These are phyloP conservation scores for Leucocoprinus birnbaumii DNA, from an alignment of 768 basidiomycete genomes.

Conservation along the genomic window DNA sequence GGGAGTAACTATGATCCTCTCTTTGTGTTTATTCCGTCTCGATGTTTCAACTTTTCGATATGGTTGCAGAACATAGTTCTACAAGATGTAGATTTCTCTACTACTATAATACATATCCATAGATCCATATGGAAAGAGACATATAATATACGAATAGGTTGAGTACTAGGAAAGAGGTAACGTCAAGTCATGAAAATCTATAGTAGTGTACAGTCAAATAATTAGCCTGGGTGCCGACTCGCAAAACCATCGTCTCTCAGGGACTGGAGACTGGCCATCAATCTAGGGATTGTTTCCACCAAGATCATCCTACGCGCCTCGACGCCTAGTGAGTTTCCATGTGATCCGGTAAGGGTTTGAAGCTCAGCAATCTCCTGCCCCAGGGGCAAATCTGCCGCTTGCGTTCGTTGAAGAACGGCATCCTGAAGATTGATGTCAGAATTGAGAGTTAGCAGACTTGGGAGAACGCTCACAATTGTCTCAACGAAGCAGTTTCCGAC, in stretches of 20 bases:
- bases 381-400: slow-evolving; percentile 4
- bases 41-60: too few relatives aligned
- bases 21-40: too few relatives aligned
- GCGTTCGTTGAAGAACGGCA: slow-evolving; percentile 10
- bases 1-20: too few relatives aligned
- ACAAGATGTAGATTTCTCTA: background rate
- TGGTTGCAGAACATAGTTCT: too few relatives aligned
- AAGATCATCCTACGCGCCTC: slow-evolving; percentile 12
- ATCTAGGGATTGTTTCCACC: slow-evolving; percentile 8
- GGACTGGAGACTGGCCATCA: slow-evolving; percentile 11
- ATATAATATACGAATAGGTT: slow-evolving; percentile 4
- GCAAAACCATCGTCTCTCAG: slow-evolving; percentile 1
- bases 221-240: background rate
- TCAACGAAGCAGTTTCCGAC: slow-evolving; percentile 26
- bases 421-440: background rate
- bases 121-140: slow-evolving; percentile 3
- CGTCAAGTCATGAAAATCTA: slow-evolving; percentile 2
- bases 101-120: slow-evolving; percentile 8
- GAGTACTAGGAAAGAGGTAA: background rate
- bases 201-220: background rate
- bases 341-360: slow-evolving; percentile 9
- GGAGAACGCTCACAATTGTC: slow-evolving; percentile 22
- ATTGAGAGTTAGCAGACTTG: too few relatives aligned
- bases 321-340: background rate
- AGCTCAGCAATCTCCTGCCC: slow-evolving; percentile 9